A percentile compares a stretch with the other conserved stretches of the same genome.
phyloP scores from a whole-genome alignment of 306 rosid species.

The Mucuna pruriens region DNA sequence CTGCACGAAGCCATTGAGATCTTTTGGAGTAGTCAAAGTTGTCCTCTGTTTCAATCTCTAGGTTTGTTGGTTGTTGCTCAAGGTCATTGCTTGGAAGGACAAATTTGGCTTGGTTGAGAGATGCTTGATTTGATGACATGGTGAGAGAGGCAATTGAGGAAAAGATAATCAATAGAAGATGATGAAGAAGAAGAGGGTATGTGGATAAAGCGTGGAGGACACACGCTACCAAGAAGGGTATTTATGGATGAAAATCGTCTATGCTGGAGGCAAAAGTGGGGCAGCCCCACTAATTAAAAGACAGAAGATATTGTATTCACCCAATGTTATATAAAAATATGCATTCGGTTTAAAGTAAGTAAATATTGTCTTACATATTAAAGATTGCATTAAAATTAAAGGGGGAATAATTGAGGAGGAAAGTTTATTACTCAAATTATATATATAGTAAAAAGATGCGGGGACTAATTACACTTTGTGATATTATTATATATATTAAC shows the following conservation, averaged over 20 bases:
- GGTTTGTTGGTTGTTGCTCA: slow-evolving; percentile 57
- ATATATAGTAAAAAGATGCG: slow-evolving; percentile 1
- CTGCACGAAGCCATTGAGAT: slow-evolving; percentile 94
- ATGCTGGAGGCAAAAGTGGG: slow-evolving; percentile 55
- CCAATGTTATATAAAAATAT: not conserved
- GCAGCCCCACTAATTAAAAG: slow-evolving; percentile 50
- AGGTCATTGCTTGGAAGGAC: slow-evolving; percentile 46
- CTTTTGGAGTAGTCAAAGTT: slow-evolving; percentile 80
- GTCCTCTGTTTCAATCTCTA: slow-evolving; percentile 51
- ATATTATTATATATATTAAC: not conserved
- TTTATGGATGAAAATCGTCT: slow-evolving; percentile 60
- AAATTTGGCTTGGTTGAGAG: slow-evolving; percentile 44
- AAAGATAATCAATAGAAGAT: not conserved
- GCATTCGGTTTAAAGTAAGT: not conserved
- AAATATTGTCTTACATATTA: slow-evolving; percentile 7
- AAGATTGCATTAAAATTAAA: slow-evolving; percentile 8
- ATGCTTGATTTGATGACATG: slow-evolving; percentile 54
- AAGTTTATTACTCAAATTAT: slow-evolving; percentile 13
- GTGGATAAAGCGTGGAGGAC: slow-evolving; percentile 72
- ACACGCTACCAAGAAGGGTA: slow-evolving; percentile 70
- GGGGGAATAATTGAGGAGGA: not conserved
- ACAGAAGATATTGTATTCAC: slow-evolving; percentile 17
- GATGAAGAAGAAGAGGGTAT: not conserved
- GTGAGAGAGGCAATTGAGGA: not conserved
- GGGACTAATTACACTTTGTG: not conserved